phyloP scores from a whole-genome alignment of 2,329 filamentous ascomycete genomes.

The Scedosporium dehoogii region DNA sequence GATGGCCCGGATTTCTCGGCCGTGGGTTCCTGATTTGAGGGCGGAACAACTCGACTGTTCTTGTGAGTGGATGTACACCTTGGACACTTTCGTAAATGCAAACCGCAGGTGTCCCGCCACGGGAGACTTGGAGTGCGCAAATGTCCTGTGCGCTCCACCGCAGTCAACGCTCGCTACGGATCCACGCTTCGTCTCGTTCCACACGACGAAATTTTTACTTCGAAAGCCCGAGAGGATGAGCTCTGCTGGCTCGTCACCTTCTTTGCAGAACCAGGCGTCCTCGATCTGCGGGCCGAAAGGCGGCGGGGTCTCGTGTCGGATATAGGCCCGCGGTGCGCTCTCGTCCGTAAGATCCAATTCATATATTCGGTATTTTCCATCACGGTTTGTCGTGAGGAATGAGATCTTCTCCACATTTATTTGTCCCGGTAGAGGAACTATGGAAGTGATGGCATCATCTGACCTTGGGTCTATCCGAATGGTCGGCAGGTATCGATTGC shows the following conservation, averaged over 20 bases:
- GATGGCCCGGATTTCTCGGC: slow-evolving; percentile 65
- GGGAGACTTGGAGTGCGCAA: slow-evolving; percentile 35
- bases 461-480: neutral
- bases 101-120: slow-evolving; percentile 33
- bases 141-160: slow-evolving; percentile 74
- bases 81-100: slow-evolving; percentile 64
- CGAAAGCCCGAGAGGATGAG: slow-evolving; percentile 74
- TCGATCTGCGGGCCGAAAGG: slow-evolving; percentile 71
- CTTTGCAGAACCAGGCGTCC: slow-evolving; percentile 48
- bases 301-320: slow-evolving; percentile 58
- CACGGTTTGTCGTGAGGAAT: slow-evolving; percentile 64
- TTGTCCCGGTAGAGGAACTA: slow-evolving; percentile 36
- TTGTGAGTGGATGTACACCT: slow-evolving; percentile 38
- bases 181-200: slow-evolving; percentile 62
- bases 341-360: slow-evolving; percentile 20
- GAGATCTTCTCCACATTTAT: slow-evolving; percentile 19
- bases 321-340: slow-evolving; percentile 21
- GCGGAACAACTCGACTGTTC: slow-evolving; percentile 25
- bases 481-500: slow-evolving; percentile 3
- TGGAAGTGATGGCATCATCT: slow-evolving; percentile 58
- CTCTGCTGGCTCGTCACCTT: slow-evolving; percentile 28
- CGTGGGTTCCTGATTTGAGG: slow-evolving; percentile 67
- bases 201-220: slow-evolving; percentile 68
- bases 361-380: slow-evolving; percentile 66
- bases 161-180: slow-evolving; percentile 68